Evolutionary conservation across 192 early-diverging fungal genomes (phyloP).

Genomic region (Entrophospora sp.): DNA sequence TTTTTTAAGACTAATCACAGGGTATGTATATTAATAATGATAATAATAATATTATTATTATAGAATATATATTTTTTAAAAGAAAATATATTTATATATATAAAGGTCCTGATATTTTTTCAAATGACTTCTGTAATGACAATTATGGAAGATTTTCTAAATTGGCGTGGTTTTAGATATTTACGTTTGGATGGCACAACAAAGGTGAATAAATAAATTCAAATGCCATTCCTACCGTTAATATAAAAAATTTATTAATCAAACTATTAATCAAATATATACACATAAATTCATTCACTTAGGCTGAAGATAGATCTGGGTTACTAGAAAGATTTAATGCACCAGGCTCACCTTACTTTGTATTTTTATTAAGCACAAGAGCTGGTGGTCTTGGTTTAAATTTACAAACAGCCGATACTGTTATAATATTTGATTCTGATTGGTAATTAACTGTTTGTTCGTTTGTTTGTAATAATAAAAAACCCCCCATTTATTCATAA

Average conservation of each 20-base stretch:
- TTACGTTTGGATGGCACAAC: constrained; percentile 89
- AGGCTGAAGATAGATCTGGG: constrained; percentile 72
- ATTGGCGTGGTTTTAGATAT: constrained; percentile 58
- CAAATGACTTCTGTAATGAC: constrained; percentile 90
- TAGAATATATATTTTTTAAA: neutral
- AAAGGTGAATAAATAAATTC: constrained; percentile 44
- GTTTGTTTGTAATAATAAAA: too few species aligned
- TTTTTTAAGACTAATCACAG: constrained; percentile 72
- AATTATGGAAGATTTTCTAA: constrained; percentile 93
- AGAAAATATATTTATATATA: too few species aligned
- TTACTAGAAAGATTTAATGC: constrained; percentile 79
- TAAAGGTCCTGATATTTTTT: constrained; percentile 66
- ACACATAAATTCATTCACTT: too few species aligned
- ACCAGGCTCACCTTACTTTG: constrained; percentile 67
- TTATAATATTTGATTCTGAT: constrained; percentile 96
- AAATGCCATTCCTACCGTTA: too few species aligned
- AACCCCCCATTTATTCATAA: neutral
- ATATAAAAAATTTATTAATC: too few species aligned
- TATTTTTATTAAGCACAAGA: constrained; percentile 90
- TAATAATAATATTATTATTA: neutral
- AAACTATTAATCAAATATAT: too few species aligned
- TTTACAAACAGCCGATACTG: constrained; percentile 75
- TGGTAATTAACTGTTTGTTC: too few species aligned
- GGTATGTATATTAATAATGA: constrained; percentile 50
- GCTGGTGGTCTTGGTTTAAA: constrained; percentile 71